Percentiles rank a stretch among this genome's conserved stretches.
Conservation (phyloP, 306 rosid genomes). For the Dryas drummondii region DNA sequence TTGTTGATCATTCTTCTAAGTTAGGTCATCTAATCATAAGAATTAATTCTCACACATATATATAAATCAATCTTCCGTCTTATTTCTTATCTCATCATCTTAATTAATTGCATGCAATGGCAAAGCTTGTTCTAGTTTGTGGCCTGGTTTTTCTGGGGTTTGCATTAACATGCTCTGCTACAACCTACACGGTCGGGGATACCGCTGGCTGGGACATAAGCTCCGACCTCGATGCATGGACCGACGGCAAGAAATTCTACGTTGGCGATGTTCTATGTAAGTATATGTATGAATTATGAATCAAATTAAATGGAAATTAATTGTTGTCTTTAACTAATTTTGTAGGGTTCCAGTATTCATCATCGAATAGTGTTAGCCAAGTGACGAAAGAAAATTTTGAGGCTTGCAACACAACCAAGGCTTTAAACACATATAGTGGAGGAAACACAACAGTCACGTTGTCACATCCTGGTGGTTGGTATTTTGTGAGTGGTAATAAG, state of each 20-base stretch:
- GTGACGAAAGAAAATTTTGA: slow-evolving; percentile 54
- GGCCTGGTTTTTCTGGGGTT: slow-evolving; percentile 35
- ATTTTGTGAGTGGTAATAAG: slow-evolving; percentile 68
- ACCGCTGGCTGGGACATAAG: slow-evolving; percentile 93
- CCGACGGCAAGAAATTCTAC: slow-evolving; percentile 48
- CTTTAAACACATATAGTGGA: slow-evolving; percentile 37
- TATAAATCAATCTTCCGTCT: not conserved
- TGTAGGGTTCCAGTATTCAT: slow-evolving; percentile 77
- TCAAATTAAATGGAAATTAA: too few species aligned
- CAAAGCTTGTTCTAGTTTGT: slow-evolving; percentile 28
- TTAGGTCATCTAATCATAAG: slow-evolving; percentile 59
- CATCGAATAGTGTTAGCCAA: slow-evolving; percentile 53
- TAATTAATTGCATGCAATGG: slow-evolving; percentile 36
- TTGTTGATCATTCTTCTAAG: slow-evolving; percentile 13
- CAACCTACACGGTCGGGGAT: slow-evolving; percentile 73
- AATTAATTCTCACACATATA: slow-evolving; percentile 30
- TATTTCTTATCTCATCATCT: not conserved
- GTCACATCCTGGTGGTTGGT: slow-evolving; percentile 57
- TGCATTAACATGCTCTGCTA: slow-evolving; percentile 49
- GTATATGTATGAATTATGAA: not conserved
- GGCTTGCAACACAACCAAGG: slow-evolving; percentile 66
- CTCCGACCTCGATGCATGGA: slow-evolving; percentile 69
- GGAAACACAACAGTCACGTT: slow-evolving; percentile 76
- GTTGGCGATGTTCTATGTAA: slow-evolving; percentile 70
- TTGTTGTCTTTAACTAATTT: not conserved